These are phyloP conservation scores for Zygosaccharomyces pseudorouxii DNA, from an alignment of 805 yeast genomes.

Conservation along the genomic window DNA sequence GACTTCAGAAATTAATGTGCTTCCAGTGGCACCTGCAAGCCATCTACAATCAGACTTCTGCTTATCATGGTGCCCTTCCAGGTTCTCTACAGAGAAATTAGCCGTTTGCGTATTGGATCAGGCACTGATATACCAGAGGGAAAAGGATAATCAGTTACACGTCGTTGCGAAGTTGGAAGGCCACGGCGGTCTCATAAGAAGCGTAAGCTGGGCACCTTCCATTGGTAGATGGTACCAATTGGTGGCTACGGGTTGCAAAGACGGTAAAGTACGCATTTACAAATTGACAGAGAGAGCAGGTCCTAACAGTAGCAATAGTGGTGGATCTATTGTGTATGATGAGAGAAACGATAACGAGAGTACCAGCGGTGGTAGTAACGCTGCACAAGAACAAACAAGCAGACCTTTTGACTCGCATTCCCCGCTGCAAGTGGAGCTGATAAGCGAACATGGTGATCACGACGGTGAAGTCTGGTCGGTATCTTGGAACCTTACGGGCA, in stretches of 20 bases:
- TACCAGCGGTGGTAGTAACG: neutral
- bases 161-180: constrained; percentile 69
- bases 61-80: constrained; percentile 86
- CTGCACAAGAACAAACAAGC: constrained; percentile 5
- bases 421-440: constrained; percentile 46
- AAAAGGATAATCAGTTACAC: constrained; percentile 47
- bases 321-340: constrained; percentile 2
- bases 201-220: constrained; percentile 94
- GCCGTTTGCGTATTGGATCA: constrained; percentile 84
- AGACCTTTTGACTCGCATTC: constrained; percentile 5
- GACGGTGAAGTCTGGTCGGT: constrained; percentile 94
- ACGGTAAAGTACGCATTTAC: constrained; percentile 84
- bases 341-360: constrained; percentile 7
- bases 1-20: constrained; percentile 62
- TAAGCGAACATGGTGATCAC: constrained; percentile 71
- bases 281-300: constrained; percentile 49
- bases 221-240: constrained; percentile 87
- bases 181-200: constrained; percentile 80
- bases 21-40: constrained; percentile 68
- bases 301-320: neutral
- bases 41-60: constrained; percentile 83
- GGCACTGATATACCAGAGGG: constrained; percentile 67
- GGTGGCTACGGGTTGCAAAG: constrained; percentile 93
- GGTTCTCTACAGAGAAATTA: constrained; percentile 73
- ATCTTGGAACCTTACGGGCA: constrained; percentile 91